A percentile compares a stretch with the other conserved stretches of the same genome.
These are phyloP conservation scores for Lotus japonicus DNA, from an alignment of 306 rosid genomes.

Conservation along the genomic window DNA sequence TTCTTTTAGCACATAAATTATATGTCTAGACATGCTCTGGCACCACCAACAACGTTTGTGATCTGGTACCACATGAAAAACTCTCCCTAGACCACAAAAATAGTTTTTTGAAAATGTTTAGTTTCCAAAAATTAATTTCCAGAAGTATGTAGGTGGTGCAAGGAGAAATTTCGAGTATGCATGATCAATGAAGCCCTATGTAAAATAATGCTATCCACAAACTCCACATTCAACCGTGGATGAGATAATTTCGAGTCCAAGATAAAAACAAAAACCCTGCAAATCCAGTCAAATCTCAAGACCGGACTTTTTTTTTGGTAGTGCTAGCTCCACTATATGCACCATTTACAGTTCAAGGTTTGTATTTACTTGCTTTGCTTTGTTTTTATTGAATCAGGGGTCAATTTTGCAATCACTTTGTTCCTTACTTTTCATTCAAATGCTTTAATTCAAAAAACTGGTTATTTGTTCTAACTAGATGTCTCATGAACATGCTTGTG, in stretches of 20 bases:
- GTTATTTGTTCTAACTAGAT: neutral
- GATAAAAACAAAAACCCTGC: slow-evolving; percentile 4
- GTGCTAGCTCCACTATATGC: slow-evolving; percentile 34
- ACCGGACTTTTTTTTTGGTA: neutral
- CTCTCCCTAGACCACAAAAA: too few species aligned
- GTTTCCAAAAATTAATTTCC: too few species aligned
- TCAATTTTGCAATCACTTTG: slow-evolving; percentile 30
- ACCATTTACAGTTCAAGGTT: neutral
- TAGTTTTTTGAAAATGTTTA: too few species aligned
- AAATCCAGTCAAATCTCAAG: neutral
- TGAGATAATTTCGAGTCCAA: neutral
- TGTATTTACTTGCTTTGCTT: neutral
- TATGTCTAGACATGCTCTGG: too few species aligned
- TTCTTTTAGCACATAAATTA: too few species aligned
- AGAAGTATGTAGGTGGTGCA: too few species aligned
- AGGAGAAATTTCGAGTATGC: too few species aligned
- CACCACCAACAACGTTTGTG: too few species aligned
- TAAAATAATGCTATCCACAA: neutral
- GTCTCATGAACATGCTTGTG: neutral
- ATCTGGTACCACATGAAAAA: too few species aligned
- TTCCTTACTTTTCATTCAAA: slow-evolving; percentile 2
- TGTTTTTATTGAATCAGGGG: slow-evolving; percentile 18
- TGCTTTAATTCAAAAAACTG: slow-evolving; percentile 4
- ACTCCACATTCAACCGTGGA: neutral
- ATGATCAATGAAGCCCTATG: too few species aligned